Evolutionary conservation across 1,284 basidiomycete species (phyloP).

Genomic region (Ustilago loliicola): DNA sequence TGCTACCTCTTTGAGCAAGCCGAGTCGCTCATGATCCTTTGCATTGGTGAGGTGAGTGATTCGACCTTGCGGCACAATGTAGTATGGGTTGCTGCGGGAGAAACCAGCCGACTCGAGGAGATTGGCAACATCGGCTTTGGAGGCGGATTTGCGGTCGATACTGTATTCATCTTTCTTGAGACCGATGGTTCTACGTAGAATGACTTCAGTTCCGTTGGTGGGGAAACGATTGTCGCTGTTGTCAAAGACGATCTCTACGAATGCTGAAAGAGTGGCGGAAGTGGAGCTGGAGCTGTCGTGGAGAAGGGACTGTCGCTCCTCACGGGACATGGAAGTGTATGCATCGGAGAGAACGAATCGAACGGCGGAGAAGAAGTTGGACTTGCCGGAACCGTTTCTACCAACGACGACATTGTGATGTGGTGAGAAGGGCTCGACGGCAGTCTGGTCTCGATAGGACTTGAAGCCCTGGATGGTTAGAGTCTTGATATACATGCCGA

Average conservation of each 20-base stretch:
- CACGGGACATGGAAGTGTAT: conserved; percentile 92
- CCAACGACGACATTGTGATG: conserved; percentile 70
- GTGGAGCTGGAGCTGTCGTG: conserved; percentile 92
- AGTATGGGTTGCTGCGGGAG: conserved; percentile 96
- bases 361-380: conserved; percentile 76
- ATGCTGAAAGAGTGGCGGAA: conserved; percentile 87
- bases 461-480: conserved; percentile 82
- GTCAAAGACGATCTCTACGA: conserved; percentile 76
- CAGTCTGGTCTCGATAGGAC: conserved; percentile 81
- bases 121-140: conserved; percentile 93
- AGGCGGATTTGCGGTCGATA: conserved; percentile 92
- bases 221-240: conserved; percentile 81
- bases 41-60: conserved; percentile 97
- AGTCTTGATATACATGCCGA: conserved; percentile 57
- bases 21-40: conserved; percentile 92
- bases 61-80: conserved; percentile 98
- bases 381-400: conserved; percentile 71
- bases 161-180: conserved; percentile 99
- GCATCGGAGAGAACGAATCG: conserved; percentile 97
- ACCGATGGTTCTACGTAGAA: conserved; percentile 81
- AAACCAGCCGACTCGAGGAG: conserved; percentile 81
- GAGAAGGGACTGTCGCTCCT: conserved; percentile 90
- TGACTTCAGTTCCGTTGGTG: conserved; percentile 62
- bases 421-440: conserved; percentile 74
- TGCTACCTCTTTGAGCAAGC: conserved; percentile 95